A percentile compares a stretch with the other conserved stretches of the same genome.
These are phyloP conservation scores for Monosporascus sp. DNA, from an alignment of 2,329 filamentous ascomycete genomes.

Conservation along the genomic window DNA sequence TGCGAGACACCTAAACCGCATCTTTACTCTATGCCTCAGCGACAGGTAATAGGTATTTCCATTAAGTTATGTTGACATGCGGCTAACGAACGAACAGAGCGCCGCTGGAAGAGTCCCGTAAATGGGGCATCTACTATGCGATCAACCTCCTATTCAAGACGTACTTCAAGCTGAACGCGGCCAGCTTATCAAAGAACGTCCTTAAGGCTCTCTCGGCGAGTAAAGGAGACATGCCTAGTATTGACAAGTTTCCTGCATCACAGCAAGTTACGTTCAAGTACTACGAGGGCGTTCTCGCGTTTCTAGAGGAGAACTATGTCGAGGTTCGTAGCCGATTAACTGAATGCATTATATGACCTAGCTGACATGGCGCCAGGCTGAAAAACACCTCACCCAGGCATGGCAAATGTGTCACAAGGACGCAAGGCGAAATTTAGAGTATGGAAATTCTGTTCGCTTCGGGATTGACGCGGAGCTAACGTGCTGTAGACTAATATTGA, in stretches of 20 bases:
- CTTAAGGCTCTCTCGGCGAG: slow-evolving; percentile 77
- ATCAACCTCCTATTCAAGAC: slow-evolving; percentile 97
- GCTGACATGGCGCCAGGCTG: slow-evolving; percentile 48
- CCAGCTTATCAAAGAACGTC: slow-evolving; percentile 84
- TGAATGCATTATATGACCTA: not conserved
- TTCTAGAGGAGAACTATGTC: slow-evolving; percentile 88
- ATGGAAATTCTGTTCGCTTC: slow-evolving; percentile 25
- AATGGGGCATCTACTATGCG: slow-evolving; percentile 96
- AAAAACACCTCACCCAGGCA: slow-evolving; percentile 73
- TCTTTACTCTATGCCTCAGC: slow-evolving; percentile 84
- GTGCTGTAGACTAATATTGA: slow-evolving; percentile 69
- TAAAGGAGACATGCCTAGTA: slow-evolving; percentile 70
- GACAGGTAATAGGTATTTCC: slow-evolving; percentile 61
- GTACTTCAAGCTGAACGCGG: slow-evolving; percentile 91
- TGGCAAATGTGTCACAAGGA: slow-evolving; percentile 74
- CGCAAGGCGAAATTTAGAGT: slow-evolving; percentile 76
- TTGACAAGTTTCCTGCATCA: slow-evolving; percentile 77
- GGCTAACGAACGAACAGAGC: slow-evolving; percentile 47
- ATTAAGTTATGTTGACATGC: not conserved
- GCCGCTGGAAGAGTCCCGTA: slow-evolving; percentile 80
- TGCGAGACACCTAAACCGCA: slow-evolving; percentile 81
- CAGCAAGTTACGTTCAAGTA: slow-evolving; percentile 96
- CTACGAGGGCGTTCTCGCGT: slow-evolving; percentile 88
- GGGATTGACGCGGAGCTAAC: slow-evolving; percentile 14
- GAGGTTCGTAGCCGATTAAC: slow-evolving; percentile 45